Percentiles rank a stretch among this genome's conserved stretches.
Conservation (phyloP, 257 asterid genomes). For the Paraleonurus japonicus region DNA sequence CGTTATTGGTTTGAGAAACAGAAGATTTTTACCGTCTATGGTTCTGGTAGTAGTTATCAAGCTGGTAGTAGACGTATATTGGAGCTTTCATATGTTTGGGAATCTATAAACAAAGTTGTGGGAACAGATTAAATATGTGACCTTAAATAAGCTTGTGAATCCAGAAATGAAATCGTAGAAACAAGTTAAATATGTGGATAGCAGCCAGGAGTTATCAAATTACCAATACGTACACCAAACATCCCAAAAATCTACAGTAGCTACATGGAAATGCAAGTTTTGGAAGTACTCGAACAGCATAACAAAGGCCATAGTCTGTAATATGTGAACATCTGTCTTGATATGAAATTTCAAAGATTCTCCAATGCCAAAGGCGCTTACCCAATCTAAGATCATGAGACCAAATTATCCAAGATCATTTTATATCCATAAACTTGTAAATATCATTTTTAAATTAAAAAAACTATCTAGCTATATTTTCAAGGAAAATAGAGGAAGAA, state of each 20-base stretch:
- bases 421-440: neutral
- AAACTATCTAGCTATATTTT: neutral
- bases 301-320: neutral
- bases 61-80: slow-evolving; percentile 71
- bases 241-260: neutral
- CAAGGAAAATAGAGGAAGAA: neutral
- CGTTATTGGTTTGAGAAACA: slow-evolving; percentile 13
- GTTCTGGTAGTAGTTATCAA: slow-evolving; percentile 80
- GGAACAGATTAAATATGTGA: slow-evolving; percentile 5
- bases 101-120: slow-evolving; percentile 37
- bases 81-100: slow-evolving; percentile 73
- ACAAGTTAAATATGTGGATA: slow-evolving; percentile 6
- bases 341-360: neutral
- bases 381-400: neutral
- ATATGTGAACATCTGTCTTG: neutral
- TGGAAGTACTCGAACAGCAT: slow-evolving; percentile 1
- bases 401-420: neutral
- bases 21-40: slow-evolving; percentile 57
- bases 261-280: neutral
- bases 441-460: neutral
- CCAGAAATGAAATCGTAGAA: neutral
- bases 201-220: neutral
- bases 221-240: neutral
- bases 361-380: neutral
- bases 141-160: neutral